Evolutionary conservation across 164 flowering plant species (phyloP).

Genomic region (Vitis riparia): DNA sequence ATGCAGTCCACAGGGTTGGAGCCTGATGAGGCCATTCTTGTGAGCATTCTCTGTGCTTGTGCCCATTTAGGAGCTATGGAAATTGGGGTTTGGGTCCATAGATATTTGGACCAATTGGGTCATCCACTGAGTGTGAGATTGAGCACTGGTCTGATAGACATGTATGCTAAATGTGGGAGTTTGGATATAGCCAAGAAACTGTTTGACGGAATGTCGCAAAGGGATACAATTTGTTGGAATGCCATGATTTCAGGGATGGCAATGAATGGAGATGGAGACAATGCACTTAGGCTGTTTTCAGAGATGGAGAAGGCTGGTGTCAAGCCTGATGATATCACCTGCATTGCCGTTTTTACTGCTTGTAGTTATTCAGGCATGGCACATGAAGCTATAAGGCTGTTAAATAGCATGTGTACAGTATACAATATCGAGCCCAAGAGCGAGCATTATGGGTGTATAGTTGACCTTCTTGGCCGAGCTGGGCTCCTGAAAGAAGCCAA

Average conservation of each 20-base stretch:
- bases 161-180: slow-evolving; percentile 66
- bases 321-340: slow-evolving; percentile 55
- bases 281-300: slow-evolving; percentile 43
- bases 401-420: slow-evolving; percentile 40
- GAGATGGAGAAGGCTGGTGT: slow-evolving; percentile 49
- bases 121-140: slow-evolving; percentile 30
- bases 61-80: slow-evolving; percentile 65
- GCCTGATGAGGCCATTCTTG: slow-evolving; percentile 59
- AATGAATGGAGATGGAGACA: slow-evolving; percentile 51
- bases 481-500: slow-evolving; percentile 55
- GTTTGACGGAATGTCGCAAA: slow-evolving; percentile 39
- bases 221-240: slow-evolving; percentile 57
- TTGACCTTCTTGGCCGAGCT: slow-evolving; percentile 54
- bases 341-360: slow-evolving; percentile 58
- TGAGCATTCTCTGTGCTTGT: slow-evolving; percentile 60
- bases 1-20: slow-evolving; percentile 44
- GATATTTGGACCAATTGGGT: slow-evolving; percentile 21
- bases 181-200: slow-evolving; percentile 39
- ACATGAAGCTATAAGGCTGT: slow-evolving; percentile 40
- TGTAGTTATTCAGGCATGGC: slow-evolving; percentile 59
- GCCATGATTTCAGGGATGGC: slow-evolving; percentile 65
- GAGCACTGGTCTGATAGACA: slow-evolving; percentile 53
- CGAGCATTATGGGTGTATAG: slow-evolving; percentile 63
- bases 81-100: slow-evolving; percentile 61
- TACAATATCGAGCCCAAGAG: slow-evolving; percentile 53